phyloP scores from a whole-genome alignment of 768 basidiomycete genomes.

The Kwoniella newhampshirensis region DNA sequence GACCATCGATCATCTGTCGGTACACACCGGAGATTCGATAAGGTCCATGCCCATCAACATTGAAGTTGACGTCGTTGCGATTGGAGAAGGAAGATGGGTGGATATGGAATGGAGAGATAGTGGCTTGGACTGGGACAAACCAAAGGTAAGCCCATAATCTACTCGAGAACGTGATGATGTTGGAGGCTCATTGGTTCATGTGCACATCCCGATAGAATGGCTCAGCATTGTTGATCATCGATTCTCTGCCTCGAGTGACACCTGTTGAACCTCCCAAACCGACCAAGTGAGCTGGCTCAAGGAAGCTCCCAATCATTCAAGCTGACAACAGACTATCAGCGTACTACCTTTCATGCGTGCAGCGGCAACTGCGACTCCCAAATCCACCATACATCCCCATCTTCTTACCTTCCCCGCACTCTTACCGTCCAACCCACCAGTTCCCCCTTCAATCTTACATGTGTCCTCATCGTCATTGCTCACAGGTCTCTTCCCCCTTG shows the following conservation, averaged over 20 bases:
- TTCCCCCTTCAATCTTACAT: constrained; percentile 27
- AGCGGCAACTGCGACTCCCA: constrained; percentile 1
- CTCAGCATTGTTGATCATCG: constrained; percentile 31
- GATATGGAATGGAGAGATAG: constrained; percentile 28
- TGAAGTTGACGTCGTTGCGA: background rate
- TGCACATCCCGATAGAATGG: constrained; percentile 23
- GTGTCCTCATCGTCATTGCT: constrained; percentile 19
- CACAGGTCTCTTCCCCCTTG: constrained; percentile 31
- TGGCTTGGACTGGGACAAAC: constrained; percentile 13
- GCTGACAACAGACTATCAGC: constrained; percentile 8
- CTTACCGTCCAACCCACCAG: constrained; percentile 14
- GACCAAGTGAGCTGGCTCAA: constrained; percentile 20
- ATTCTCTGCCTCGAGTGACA: constrained; percentile 33
- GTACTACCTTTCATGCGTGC: constrained; percentile 29
- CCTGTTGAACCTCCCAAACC: constrained; percentile 43
- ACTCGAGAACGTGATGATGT: background rate
- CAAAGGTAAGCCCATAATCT: constrained; percentile 11
- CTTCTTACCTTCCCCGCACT: constrained; percentile 33
- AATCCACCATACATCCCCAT: constrained; percentile 19
- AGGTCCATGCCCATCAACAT: constrained; percentile 15
- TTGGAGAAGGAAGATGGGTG: constrained; percentile 16
- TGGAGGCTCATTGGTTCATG: background rate
- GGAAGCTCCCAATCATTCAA: background rate
- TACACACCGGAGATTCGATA: constrained; percentile 34
- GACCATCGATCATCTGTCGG: constrained; percentile 36